Conservation (phyloP, 106 monocot genomes). For the Vanilla planifolia region DNA sequence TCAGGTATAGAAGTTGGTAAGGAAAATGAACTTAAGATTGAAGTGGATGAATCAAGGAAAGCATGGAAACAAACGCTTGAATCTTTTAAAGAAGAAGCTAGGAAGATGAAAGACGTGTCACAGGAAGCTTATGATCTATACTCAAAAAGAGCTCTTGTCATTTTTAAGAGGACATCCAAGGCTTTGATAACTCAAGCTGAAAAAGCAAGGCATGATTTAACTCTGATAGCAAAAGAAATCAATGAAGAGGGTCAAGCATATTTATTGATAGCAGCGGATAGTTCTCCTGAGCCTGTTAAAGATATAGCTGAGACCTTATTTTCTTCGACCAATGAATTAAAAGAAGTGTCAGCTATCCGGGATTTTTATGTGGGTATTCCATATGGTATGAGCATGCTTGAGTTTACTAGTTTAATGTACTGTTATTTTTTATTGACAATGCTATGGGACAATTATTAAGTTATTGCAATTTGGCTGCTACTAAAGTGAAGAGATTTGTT, state of each 20-base stretch:
- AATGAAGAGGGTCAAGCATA: conserved; percentile 68
- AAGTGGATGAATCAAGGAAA: conserved; percentile 46
- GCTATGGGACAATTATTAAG: not conserved
- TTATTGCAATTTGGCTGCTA: not conserved
- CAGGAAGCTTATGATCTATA: conserved; percentile 61
- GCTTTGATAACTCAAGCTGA: conserved; percentile 76
- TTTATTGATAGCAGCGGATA: conserved; percentile 41
- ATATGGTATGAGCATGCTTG: conserved; percentile 81
- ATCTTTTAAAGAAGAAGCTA: conserved; percentile 59
- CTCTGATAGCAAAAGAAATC: conserved; percentile 49
- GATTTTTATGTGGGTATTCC: conserved; percentile 87
- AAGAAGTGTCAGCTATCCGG: conserved; percentile 34
- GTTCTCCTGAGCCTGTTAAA: conserved; percentile 70
- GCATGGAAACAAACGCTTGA: conserved; percentile 57
- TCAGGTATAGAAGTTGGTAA: conserved; percentile 28
- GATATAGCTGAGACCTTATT: conserved; percentile 60
- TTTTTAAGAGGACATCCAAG: conserved; percentile 54
- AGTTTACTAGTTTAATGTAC: not conserved
- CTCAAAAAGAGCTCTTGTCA: conserved; percentile 48
- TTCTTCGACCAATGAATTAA: conserved; percentile 35
- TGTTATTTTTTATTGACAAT: not conserved
- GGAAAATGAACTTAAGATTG: conserved; percentile 20
- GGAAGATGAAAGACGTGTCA: conserved; percentile 49
- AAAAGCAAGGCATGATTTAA: conserved; percentile 66
- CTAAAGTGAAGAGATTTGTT: not conserved